A percentile compares a stretch with the other conserved stretches of the same genome.
These are phyloP conservation scores for Aphanocladium album DNA, from an alignment of 2,329 filamentous ascomycete genomes.

Conservation along the genomic window DNA sequence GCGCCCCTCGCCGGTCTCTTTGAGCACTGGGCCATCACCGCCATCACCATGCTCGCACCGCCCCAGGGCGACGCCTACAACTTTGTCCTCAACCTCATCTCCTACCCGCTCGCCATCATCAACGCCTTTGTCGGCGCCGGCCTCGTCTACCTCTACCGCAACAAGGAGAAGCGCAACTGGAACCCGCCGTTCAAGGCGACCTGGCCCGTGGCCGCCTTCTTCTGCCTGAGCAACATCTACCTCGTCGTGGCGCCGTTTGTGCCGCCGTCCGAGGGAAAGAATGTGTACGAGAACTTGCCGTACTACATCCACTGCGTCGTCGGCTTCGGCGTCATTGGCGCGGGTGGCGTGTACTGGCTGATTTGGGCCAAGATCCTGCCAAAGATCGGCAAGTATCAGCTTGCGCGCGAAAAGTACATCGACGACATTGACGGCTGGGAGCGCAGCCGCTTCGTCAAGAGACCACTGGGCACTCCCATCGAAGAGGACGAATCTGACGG, in stretches of 20 bases:
- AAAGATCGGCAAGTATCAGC: constrained; percentile 47
- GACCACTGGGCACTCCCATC: constrained; percentile 25
- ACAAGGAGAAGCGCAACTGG: constrained; percentile 45
- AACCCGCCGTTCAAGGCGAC: constrained; percentile 50
- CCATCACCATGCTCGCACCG: constrained; percentile 62
- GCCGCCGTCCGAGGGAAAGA: constrained; percentile 46
- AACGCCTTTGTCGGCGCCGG: constrained; percentile 51
- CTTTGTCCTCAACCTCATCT: constrained; percentile 58
- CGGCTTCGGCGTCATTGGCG: constrained; percentile 48
- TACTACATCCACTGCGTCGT: constrained; percentile 57
- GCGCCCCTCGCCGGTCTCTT: constrained; percentile 57
- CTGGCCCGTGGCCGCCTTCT: constrained; percentile 51
- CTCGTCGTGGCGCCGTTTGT: constrained; percentile 56
- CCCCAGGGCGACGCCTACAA: constrained; percentile 64
- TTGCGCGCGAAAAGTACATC: constrained; percentile 49
- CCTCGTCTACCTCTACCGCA: constrained; percentile 49
- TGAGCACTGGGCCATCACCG: constrained; percentile 59
- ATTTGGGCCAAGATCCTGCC: constrained; percentile 50
- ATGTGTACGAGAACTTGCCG: constrained; percentile 48
- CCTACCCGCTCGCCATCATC: constrained; percentile 57
- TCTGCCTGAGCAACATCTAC: constrained; percentile 56
- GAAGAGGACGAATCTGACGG: neutral
- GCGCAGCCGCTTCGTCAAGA: constrained; percentile 46
- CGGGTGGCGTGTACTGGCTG: constrained; percentile 52
- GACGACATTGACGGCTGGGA: constrained; percentile 61